Base-by-base conservation (phyloP, 169 alveolate genomes). In the Cryptosporidium meleagridis region DNA sequence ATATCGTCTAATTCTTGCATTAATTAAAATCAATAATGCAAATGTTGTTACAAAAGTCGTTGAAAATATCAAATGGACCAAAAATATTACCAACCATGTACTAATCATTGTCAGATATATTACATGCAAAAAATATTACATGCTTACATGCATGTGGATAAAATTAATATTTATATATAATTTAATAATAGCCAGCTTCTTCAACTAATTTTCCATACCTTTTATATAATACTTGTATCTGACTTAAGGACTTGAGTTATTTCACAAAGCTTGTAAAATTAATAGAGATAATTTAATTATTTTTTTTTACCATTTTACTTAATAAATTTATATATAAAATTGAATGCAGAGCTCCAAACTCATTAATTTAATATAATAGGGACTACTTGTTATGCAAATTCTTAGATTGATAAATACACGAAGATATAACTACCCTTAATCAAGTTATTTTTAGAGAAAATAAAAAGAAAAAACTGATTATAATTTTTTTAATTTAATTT, bases 21-120 rank as follows among this genome's bases (percentile, higher is more conserved):
- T 85, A 18, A 85, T 65, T n/a, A 85, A 48, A 33, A 85, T n/a
- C 6, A 51, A 61, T 31, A 85, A 23, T 31, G 69, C 31, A 51
- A 71, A 70, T 59, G 86, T 59, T 33, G 92, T 75, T 29, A 85
- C 23, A 62, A 85, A 85, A 16, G 92, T 69, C 8, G 92, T 69
- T 8, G 92, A 85, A 65, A 85, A 85, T 23, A 85, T 51, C 59
- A 85, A 59, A 67, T 85, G 85, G 52, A 65, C 44, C 70, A 85
- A n/a, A 48, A 85, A 29, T 37, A 85, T 51, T 33, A 85, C 10
- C 44, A 71, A 55, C 86, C 86, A 61, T 37, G 85, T 51, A 37
- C 39, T 71, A 1, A 69, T 8, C 44, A 70, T 85, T 31, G 55
- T 23, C 75, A 85, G 35, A 55, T 55, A 0, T 23, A 55, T 12